Evolutionary conservation across 202 grass and related monocot species (phyloP), one percentile per base, ranked within the genome.

Genomic region (Cymbopogon flexuosus): DNA sequence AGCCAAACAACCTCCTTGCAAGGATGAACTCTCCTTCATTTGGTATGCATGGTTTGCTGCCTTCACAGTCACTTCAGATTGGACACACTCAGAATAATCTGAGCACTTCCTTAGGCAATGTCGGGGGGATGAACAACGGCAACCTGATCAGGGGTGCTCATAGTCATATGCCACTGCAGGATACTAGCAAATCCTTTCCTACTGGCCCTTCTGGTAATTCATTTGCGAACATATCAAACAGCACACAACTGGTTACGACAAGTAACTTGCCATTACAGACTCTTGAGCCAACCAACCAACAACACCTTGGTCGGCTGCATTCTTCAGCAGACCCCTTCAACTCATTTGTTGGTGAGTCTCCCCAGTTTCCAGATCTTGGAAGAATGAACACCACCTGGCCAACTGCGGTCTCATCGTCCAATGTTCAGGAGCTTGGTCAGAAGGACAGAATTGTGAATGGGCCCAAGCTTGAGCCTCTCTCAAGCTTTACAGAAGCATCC

Each of bases 1-100:
- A 89, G 76, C 56, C 87, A 65, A 89, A 83, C 85, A 85, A 85
- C 75, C 47, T 81, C 40, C 81, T 85, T 69, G 52, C 84, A 70
- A 87, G 84, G 73, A 87, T 86, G 85, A 96, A 89, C 30, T 83
- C 88, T 30, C 86, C 84, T 65, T 70, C 76, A 16, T 89, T 91
- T 40, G 87, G 88, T 56, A 70, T 90, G 85, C 83, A 90, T 79
- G 86, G 89, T 56, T 80, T 89, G 52, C 65, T 89, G 74, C 63
- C 88, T 84, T 91, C 90, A 11, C 89, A 89, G 81, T 66, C 81
- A 6, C 74, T 85, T 84, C 94, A 90, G 80, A 66, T 90, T 45
- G 69, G 79, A n/a, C 86, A 79, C 29, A 70, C 66, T 47, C 86
- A 89, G 24, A 89, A 81, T 65, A 89, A 72, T 58, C 1, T 88